Conservation (phyloP, 108 stramenopile species). For the Skeletonema potamos region DNA sequence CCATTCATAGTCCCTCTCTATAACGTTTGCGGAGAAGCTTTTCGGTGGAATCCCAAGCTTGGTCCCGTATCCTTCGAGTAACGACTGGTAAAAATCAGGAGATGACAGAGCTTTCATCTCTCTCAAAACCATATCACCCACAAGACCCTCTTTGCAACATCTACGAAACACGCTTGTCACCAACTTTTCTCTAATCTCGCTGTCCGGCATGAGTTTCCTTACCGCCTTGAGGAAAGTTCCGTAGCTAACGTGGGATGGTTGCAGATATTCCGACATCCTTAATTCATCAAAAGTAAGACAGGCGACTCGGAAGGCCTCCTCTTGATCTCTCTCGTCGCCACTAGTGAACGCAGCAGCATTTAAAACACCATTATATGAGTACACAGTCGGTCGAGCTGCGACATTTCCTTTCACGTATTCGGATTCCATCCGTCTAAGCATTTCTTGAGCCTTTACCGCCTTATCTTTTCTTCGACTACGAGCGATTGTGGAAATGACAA, state of each 20-base stretch:
- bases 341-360: slow-evolving; percentile 50
- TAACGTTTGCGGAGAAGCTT: not conserved
- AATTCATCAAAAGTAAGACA: slow-evolving; percentile 50
- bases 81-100: slow-evolving; percentile 2
- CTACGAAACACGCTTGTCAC: slow-evolving; percentile 12
- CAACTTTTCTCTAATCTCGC: slow-evolving; percentile 40
- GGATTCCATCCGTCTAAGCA: slow-evolving; percentile 39
- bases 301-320: slow-evolving; percentile 49
- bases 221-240: slow-evolving; percentile 46
- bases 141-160: slow-evolving; percentile 5
- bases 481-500: slow-evolving; percentile 38
- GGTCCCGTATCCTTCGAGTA: not conserved
- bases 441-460: slow-evolving; percentile 39
- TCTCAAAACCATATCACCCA: slow-evolving; percentile 8
- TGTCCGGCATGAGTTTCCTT: slow-evolving; percentile 40
- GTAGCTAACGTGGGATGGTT: slow-evolving; percentile 35
- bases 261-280: slow-evolving; percentile 35
- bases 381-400: slow-evolving; percentile 33
- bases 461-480: slow-evolving; percentile 39
- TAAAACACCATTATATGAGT: slow-evolving; percentile 47
- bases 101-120: slow-evolving; percentile 4
- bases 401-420: slow-evolving; percentile 34
- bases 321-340: slow-evolving; percentile 34
- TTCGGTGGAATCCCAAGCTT: not conserved
- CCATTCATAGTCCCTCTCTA: not conserved